Base-by-base conservation (phyloP, 257 asterid species). In the Solanum medicagineum region DNA sequence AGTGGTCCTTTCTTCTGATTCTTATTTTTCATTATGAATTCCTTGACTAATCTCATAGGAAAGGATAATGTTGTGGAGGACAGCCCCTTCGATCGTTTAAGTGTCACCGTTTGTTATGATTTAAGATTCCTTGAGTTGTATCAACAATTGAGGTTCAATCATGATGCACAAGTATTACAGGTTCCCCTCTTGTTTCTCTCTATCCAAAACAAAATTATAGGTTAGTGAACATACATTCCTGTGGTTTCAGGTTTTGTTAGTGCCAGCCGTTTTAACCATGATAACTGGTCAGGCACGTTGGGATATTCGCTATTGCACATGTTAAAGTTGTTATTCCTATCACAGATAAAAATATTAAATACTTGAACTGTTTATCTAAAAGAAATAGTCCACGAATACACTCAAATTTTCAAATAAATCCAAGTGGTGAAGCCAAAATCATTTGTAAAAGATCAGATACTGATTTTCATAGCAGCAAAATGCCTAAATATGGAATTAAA, bases 121-220 rank as follows among this genome's bases (percentile, higher is more conserved):
- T 89, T 94, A 93, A 92, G 99, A 85, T 96, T 94, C 66, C 99
- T 98, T 6, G 98, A 96, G 84, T 87, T 96, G n/a, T 96, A 96
- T 85, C 99, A 96, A 91, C 94, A 89, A 87, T 90, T 96, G 80
- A 92, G 99, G 84, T 96, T 96, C 90, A 91, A 89, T 86, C 95
- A 88, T 80, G 90, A 90, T 80, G 97, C 94, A 59, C 92, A 96
- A 32, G 36, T 32, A 32, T 32, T 32, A 32, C 36, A 32, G 93
- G 95, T 91, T 45, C 26, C 55, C 40, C 63, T 62, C 40, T 24
- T 70, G 22, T 70, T 11, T 29, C 80, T 79, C 47, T 77, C 26
- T 77, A 17, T 77, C 83, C 83, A 16, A 77, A 26, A 51, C 10
- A 6, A 77, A 51, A 24, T 5, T 24, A 17, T 51, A 47, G 45